Base-by-base conservation (phyloP, 306 rosid species). In the Delonix regia region DNA sequence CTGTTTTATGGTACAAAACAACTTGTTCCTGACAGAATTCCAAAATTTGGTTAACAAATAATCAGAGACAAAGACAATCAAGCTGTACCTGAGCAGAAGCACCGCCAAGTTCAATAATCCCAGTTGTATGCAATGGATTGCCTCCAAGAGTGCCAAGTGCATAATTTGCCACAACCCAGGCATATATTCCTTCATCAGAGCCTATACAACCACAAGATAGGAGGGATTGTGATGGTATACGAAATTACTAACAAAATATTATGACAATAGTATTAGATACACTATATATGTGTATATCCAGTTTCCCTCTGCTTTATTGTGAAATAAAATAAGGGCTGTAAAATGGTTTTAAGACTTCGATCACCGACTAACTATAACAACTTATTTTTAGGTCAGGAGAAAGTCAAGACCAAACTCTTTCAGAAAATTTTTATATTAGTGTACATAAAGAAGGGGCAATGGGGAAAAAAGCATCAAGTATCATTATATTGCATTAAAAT, bases 131-230 rank as follows among this genome's bases (percentile, higher is more conserved):
- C 48, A 72, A 73, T 41, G 98, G 97, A 85, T 92, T 89, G 14
- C 93, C 89, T 70, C 98, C 98, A 49, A 94, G 93, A 72, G 92
- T 81, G 64, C 94, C 93, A 80, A 92, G 94, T 3, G 97, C 98
- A 84, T 92, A 88, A 87, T 94, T 92, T 81, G 97, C 98, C 81
- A 88, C 88, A 81, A 94, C 91, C 98, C 98, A 94, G 56, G 94
- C 98, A 86, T 90, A 94, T 34, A 87, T 72, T 81, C 93, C 98
- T 88, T 92, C 97, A 80, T 94, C 97, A 78, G 97, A 90, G 69
- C 98, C 98, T 94, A 75, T 61, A 77, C 61, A 85, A 73, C 76
- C 80, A 59, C 38, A 85, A 64, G 10, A 79, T 44, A 65, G 63
- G 34, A 56, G 61, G 63, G 34, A 56, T 21, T 63, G 38, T 19